These are phyloP conservation scores for Daldinia grandis DNA, from an alignment of 495 filamentous ascomycete genomes.

Conservation along the genomic window DNA sequence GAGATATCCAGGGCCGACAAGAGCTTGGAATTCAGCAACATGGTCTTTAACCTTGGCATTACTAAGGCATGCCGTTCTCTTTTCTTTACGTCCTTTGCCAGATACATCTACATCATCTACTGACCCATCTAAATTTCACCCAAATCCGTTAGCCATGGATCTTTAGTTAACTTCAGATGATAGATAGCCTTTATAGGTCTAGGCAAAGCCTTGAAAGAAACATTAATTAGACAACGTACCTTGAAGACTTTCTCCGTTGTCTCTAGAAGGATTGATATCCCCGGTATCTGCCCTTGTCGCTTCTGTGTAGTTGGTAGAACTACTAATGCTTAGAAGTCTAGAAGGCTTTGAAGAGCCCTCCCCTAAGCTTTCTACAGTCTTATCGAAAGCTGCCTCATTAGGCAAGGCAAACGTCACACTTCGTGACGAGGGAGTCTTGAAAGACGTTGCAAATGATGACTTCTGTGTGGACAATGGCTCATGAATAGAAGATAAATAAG, in stretches of 20 bases:
- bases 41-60: neutral
- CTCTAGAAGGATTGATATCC: neutral
- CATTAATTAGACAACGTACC: neutral
- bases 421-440: neutral
- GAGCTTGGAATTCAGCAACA: neutral
- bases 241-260: neutral
- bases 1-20: neutral
- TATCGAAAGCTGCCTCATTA: neutral
- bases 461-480: neutral
- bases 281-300: neutral
- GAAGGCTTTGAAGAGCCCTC: neutral
- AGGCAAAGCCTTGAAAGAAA: neutral
- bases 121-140: neutral
- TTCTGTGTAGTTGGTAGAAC: neutral
- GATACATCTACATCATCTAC: neutral
- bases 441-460: neutral
- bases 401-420: neutral
- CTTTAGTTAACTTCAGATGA: neutral
- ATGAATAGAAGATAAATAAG: neutral
- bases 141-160: neutral
- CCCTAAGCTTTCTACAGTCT: neutral
- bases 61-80: neutral
- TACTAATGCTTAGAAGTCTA: neutral
- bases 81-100: neutral
- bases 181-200: neutral